Conservation (phyloP, 495 filamentous ascomycete genomes). For the Thermothielavioides terrestris region DNA sequence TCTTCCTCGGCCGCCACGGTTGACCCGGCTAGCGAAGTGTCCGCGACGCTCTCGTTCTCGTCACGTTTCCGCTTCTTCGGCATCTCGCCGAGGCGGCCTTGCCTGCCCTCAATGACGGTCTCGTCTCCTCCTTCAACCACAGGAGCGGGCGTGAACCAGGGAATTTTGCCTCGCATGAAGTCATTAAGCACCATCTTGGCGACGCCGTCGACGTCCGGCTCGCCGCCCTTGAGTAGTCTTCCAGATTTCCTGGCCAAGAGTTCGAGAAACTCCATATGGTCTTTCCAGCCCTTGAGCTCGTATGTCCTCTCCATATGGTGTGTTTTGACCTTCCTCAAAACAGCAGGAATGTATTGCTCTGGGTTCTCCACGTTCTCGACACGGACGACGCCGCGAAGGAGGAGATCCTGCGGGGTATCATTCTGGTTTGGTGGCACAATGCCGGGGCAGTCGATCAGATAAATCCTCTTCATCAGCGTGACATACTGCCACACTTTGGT, state of each 20-base stretch:
- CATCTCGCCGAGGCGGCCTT: conserved; percentile 52
- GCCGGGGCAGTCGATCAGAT: conserved; percentile 93
- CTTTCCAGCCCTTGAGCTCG: conserved; percentile 64
- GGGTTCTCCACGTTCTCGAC: conserved; percentile 94
- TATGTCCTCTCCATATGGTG: conserved; percentile 92
- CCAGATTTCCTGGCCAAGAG: conserved; percentile 81
- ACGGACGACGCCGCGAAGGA: conserved; percentile 85
- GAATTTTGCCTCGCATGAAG: conserved; percentile 87
- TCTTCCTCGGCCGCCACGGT: conserved; percentile 14
- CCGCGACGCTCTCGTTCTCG: conserved; percentile 34
- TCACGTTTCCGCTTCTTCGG: conserved; percentile 49
- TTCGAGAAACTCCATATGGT: conserved; percentile 76
- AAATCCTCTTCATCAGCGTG: conserved; percentile 93
- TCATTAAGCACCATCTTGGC: conserved; percentile 94
- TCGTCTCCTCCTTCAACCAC: conserved; percentile 46
- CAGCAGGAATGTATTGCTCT: conserved; percentile 84
- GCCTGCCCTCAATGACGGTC: conserved; percentile 47
- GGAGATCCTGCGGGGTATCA: conserved; percentile 77
- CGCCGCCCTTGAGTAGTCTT: conserved; percentile 75
- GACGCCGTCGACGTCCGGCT: conserved; percentile 85
- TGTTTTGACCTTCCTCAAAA: conserved; percentile 68
- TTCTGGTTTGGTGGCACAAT: conserved; percentile 81
- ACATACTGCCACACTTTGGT: conserved; percentile 93
- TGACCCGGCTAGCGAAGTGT: conserved; percentile 24
- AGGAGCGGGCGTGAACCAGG: conserved; percentile 88